Evolutionary conservation across 768 basidiomycete genomes (phyloP), one percentile per base, ranked within the genome.

Genomic region (Xerocomellus chrysenteron): DNA sequence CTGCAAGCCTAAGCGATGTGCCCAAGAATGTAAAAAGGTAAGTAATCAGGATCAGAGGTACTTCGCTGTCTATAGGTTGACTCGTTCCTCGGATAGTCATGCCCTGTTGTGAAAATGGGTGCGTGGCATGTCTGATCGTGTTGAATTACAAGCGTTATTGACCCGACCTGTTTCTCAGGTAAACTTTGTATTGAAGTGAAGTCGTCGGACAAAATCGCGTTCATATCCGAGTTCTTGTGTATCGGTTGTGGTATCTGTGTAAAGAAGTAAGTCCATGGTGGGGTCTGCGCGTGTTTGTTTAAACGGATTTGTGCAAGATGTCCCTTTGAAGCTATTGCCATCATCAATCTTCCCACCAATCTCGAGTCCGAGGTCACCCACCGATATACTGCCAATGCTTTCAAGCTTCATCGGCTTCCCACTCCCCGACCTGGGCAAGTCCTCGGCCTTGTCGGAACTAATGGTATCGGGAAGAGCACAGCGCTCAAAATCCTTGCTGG

Each of bases 201-300:
- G 73, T 72, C 96, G 14, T 83, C 86, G 9, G 95, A 97, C 77
- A 98, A 98, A 80, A 97, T 98, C 74, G 90, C 97, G 2, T 98
- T 95, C 82, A 91, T 99, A 76, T 98, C 97, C 28, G 97, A 99
- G 73, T 94, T 96, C 72, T 80, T 99, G 53, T 99, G 97, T 72
- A 99, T 99, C 58, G 97, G 97, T 66, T 99, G 97, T 74, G 97
- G 97, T 90, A 98, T 99, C 68, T 99, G 97, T 72, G 95, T 98
- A 35, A 98, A 98, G 78, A 99, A 98, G 96, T 97, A 68, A 71
- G 88, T 76, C 33, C 21, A 28, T 47, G 35, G 17, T 43, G 41
- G 33, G 37, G 1, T 47, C 52, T 57, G 14, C 13, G 47, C 52
- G 32, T 26, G 13, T 50, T 39, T 28, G 24, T 55, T 62, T 30